Conservation (phyloP, 176 grass and related monocot species). For the Oropetium thomaeum region DNA sequence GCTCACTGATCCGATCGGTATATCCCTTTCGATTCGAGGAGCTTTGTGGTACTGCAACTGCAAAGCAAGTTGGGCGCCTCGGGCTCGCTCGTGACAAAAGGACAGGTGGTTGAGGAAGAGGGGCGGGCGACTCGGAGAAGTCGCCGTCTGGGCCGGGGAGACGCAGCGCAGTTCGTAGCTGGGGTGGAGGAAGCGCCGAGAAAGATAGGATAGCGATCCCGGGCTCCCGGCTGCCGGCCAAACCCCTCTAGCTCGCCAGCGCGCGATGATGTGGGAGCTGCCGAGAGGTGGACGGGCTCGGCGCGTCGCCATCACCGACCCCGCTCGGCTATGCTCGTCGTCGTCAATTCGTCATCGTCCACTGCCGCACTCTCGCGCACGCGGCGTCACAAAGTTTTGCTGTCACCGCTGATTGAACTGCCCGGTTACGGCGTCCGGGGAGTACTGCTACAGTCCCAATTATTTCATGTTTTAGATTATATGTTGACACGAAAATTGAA, state of each 20-base stretch:
- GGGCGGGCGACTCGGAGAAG: neutral
- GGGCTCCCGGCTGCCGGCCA: neutral
- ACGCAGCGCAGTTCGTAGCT: neutral
- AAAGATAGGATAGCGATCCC: neutral
- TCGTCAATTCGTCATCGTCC: neutral
- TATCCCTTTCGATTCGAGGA: neutral
- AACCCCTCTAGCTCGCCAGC: neutral
- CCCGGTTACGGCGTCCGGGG: neutral
- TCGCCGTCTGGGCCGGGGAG: neutral
- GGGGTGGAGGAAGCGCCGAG: neutral
- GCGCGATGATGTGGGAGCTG: neutral
- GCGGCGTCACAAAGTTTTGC: neutral
- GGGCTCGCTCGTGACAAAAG: neutral
- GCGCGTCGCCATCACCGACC: neutral
- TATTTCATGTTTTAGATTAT: too few relatives aligned
- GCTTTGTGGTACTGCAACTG: too few relatives aligned
- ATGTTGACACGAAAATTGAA: too few relatives aligned
- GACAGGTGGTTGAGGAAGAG: neutral
- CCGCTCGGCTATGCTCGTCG: neutral
- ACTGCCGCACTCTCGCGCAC: neutral
- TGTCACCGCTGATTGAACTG: neutral
- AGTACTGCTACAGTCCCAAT: too few relatives aligned
- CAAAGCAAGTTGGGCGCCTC: neutral
- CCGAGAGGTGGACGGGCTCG: neutral
- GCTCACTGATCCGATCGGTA: neutral